A percentile compares a stretch with the other conserved stretches of the same genome.
Evolutionary conservation across 495 filamentous ascomycete genomes (phyloP).

Genomic region (Tuber umbilicatum): DNA sequence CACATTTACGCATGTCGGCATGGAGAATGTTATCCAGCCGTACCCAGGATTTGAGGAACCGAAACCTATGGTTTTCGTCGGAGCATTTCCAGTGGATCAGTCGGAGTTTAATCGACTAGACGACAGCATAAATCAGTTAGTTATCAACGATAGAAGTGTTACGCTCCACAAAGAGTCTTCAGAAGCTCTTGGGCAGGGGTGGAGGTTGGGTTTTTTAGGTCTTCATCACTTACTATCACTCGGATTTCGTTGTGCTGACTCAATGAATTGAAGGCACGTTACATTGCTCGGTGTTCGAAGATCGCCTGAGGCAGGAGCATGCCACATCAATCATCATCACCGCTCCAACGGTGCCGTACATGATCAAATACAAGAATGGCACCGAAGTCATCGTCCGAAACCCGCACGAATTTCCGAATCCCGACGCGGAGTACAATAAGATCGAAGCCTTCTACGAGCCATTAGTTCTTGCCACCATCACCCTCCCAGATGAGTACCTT

Average conservation of each 20-base stretch:
- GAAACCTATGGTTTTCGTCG: constrained; percentile 95
- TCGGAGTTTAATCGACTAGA: constrained; percentile 78
- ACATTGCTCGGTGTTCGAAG: constrained; percentile 96
- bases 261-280: constrained; percentile 55
- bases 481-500: constrained; percentile 85
- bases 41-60: constrained; percentile 94
- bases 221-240: neutral
- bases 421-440: constrained; percentile 53
- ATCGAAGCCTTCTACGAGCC: constrained; percentile 72
- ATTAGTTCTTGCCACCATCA: constrained; percentile 77
- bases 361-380: constrained; percentile 65
- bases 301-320: constrained; percentile 90
- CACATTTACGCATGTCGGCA: constrained; percentile 81
- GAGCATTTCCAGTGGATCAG: constrained; percentile 88
- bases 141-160: constrained; percentile 90
- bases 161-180: constrained; percentile 89
- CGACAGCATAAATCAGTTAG: constrained; percentile 88
- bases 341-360: constrained; percentile 87
- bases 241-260: constrained; percentile 6
- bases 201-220: constrained; percentile 85
- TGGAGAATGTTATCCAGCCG: constrained; percentile 66
- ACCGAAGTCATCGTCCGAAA: constrained; percentile 69
- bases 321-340: constrained; percentile 95
- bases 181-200: constrained; percentile 86
- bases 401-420: constrained; percentile 77